Conservation (phyloP, 495 filamentous ascomycete species). For the Talaromyces nanjingensis region DNA sequence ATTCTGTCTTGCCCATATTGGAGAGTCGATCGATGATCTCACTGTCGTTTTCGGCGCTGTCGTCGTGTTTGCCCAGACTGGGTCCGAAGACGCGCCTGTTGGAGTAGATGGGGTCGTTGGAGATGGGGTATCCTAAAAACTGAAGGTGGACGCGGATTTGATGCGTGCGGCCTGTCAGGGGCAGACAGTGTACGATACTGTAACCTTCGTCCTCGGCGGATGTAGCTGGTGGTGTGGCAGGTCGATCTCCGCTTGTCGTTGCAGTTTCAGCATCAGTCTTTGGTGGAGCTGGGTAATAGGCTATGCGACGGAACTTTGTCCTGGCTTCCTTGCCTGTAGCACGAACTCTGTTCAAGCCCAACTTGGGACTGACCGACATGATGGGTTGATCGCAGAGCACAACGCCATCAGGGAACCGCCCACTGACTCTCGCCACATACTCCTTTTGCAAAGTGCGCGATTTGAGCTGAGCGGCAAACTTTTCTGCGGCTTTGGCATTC, state of each 20-base stretch:
- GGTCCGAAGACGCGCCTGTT: conserved; percentile 88
- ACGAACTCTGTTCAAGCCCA: conserved; percentile 86
- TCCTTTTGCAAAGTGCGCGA: conserved; percentile 81
- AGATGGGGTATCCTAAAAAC: conserved; percentile 88
- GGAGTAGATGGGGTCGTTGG: conserved; percentile 95
- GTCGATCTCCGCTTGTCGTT: conserved; percentile 21
- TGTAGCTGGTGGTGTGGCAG: conserved; percentile 29
- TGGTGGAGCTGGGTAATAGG: conserved; percentile 64
- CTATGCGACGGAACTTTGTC: conserved; percentile 83
- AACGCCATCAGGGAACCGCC: conserved; percentile 75
- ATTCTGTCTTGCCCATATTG: conserved; percentile 90
- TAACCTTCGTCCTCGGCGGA: conserved; percentile 57
- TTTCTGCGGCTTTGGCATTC: conserved; percentile 67
- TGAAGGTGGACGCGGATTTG: conserved; percentile 94
- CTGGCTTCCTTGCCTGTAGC: conserved; percentile 84
- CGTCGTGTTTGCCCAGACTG: conserved; percentile 65
- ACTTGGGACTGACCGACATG: conserved; percentile 86
- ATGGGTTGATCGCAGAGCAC: conserved; percentile 90
- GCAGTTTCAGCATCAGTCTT: conserved; percentile 11
- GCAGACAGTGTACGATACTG: conserved; percentile 89
- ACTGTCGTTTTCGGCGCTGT: conserved; percentile 64
- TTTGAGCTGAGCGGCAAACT: conserved; percentile 62
- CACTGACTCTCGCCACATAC: conserved; percentile 86
- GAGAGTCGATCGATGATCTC: conserved; percentile 79
- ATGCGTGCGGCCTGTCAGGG: conserved; percentile 89